A percentile compares a stretch with the other conserved stretches of the same genome.
Evolutionary conservation across 805 yeast species (phyloP).

Genomic region (Nakazawaea holstii): DNA sequence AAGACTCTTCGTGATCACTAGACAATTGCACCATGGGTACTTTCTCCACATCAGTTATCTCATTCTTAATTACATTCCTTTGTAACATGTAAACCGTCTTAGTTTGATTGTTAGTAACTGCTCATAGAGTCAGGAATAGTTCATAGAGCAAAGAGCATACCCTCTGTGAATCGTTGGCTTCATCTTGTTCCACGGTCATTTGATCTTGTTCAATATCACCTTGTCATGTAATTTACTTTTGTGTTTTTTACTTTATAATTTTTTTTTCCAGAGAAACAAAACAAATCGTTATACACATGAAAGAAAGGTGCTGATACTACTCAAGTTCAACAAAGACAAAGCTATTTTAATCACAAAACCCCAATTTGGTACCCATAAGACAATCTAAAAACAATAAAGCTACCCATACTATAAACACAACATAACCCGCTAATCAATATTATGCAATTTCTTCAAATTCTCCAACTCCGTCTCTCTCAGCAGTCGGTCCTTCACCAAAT

Average conservation of each 20-base stretch:
- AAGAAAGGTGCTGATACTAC: too few relatives aligned
- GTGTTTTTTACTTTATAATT: background rate
- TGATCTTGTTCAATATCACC: background rate
- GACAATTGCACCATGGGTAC: conserved; percentile 38
- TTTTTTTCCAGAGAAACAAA: background rate
- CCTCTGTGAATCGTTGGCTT: conserved; percentile 20
- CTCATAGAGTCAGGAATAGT: background rate
- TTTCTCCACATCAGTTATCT: conserved; percentile 16
- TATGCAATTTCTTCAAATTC: conserved; percentile 14
- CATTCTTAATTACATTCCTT: background rate
- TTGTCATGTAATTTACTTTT: background rate
- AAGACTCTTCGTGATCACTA: conserved; percentile 37
- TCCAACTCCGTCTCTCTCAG: conserved; percentile 16
- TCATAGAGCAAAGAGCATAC: conserved; percentile 9
- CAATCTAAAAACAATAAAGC: background rate
- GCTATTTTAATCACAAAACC: background rate
- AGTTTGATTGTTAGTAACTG: background rate
- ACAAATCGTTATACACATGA: too few relatives aligned
- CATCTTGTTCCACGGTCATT: conserved; percentile 4
- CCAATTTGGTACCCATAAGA: background rate
- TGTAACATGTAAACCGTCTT: conserved; percentile 11
- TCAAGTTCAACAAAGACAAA: too few relatives aligned
- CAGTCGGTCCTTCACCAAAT: conserved; percentile 14
- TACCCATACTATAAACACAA: background rate
- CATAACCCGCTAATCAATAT: background rate